phyloP scores from a whole-genome alignment of 768 basidiomycete species.

The Tricholoma sp. region DNA sequence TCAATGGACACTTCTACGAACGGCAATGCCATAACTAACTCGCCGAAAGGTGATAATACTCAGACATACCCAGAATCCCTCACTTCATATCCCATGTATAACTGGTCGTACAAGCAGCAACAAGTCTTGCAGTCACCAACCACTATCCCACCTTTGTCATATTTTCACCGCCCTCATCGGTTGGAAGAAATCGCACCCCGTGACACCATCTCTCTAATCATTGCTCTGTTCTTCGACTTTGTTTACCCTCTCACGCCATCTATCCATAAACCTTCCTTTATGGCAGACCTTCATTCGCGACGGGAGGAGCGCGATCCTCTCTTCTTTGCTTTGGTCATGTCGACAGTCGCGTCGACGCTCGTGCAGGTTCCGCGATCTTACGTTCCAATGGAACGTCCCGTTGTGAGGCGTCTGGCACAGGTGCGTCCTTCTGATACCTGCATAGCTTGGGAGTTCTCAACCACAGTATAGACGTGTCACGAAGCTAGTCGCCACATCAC shows the following conservation, averaged over 20 bases:
- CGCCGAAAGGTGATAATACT: slow-evolving; percentile 43
- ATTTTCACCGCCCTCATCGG: slow-evolving; percentile 68
- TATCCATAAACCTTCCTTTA: slow-evolving; percentile 86
- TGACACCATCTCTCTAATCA: slow-evolving; percentile 75
- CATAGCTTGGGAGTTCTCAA: neutral
- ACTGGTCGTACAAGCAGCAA: slow-evolving; percentile 69
- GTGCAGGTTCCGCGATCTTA: slow-evolving; percentile 87
- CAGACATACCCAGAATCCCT: slow-evolving; percentile 43
- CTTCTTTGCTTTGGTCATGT: slow-evolving; percentile 89
- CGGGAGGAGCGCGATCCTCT: slow-evolving; percentile 85
- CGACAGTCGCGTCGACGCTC: slow-evolving; percentile 79
- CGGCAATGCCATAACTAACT: slow-evolving; percentile 24
- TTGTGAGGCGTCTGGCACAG: slow-evolving; percentile 79
- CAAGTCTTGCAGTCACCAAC: slow-evolving; percentile 43
- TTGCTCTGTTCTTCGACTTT: slow-evolving; percentile 89
- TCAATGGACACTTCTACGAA: slow-evolving; percentile 31
- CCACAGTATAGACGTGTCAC: slow-evolving; percentile 53
- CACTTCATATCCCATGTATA: slow-evolving; percentile 61
- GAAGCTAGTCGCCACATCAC: slow-evolving; percentile 81
- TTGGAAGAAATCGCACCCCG: slow-evolving; percentile 80
- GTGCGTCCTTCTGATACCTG: slow-evolving; percentile 16
- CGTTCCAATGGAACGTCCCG: slow-evolving; percentile 78
- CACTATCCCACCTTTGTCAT: slow-evolving; percentile 59
- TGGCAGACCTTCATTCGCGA: slow-evolving; percentile 78
- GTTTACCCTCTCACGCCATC: slow-evolving; percentile 90